These are phyloP conservation scores for Boletus rubescentipes DNA, from an alignment of 768 basidiomycete genomes.

Conservation along the genomic window DNA sequence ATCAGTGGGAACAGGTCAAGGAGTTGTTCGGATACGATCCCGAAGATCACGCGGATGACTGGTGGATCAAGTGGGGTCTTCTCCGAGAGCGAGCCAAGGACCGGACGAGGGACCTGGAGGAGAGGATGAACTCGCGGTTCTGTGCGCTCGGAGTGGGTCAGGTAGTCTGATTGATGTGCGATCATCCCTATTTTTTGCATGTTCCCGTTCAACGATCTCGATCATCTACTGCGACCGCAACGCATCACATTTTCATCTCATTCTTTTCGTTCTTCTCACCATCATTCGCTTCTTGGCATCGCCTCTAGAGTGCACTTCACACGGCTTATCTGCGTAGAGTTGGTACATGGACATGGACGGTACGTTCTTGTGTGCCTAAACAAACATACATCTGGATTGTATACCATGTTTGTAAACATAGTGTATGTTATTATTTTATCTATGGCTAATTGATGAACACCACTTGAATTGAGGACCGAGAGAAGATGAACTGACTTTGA, in stretches of 20 bases:
- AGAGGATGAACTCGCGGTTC: conserved; percentile 12
- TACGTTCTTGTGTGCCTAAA: not conserved
- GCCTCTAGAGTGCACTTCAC: not conserved
- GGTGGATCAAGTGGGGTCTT: conserved; percentile 61
- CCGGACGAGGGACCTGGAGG: conserved; percentile 19
- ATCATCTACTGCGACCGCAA: not conserved
- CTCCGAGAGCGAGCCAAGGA: conserved; percentile 39
- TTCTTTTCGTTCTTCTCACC: not conserved
- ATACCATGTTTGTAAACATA: conserved; percentile 4
- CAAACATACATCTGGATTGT: not conserved
- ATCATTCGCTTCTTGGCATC: not conserved
- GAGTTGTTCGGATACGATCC: conserved; percentile 52
- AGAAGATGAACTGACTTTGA: not conserved
- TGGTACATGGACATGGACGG: not conserved
- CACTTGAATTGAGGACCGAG: not conserved
- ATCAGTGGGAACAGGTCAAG: conserved; percentile 53
- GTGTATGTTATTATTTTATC: not conserved
- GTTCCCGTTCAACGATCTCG: not conserved
- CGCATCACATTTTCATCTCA: not conserved
- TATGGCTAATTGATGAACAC: not conserved
- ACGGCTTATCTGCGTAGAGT: not conserved
- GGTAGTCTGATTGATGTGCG: not conserved
- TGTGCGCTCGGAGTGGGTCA: not conserved
- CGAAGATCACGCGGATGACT: conserved; percentile 58
- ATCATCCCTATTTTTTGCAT: not conserved